phyloP scores from a whole-genome alignment of 805 yeast genomes.

The Yarrowia sp. region DNA sequence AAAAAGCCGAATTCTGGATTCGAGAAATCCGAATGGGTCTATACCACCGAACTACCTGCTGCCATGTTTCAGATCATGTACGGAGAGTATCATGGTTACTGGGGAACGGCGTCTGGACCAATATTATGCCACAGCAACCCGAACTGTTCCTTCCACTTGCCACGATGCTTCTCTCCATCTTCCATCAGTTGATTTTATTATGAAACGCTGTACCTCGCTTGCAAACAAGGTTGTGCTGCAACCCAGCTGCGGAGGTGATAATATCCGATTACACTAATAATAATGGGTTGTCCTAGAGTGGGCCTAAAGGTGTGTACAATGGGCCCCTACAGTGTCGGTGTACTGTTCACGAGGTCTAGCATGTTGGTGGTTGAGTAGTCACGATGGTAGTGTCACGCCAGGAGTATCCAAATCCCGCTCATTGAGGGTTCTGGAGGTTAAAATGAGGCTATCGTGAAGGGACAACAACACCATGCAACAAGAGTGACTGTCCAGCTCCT shows the following conservation, averaged over 20 bases:
- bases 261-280: slow-evolving; percentile 2
- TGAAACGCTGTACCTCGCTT: background rate
- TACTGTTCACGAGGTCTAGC: background rate
- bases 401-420: too few species aligned
- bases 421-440: too few species aligned
- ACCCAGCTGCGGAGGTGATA: background rate
- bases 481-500: too few species aligned
- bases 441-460: too few species aligned
- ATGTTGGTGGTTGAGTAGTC: background rate
- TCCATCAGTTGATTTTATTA: background rate
- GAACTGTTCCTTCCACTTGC: background rate
- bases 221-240: background rate
- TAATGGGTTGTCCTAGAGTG: background rate
- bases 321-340: background rate
- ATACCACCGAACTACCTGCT: too few species aligned
- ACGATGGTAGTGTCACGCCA: too few species aligned
- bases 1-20: too few species aligned
- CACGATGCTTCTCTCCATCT: background rate
- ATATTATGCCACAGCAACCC: background rate
- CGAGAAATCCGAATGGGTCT: too few species aligned
- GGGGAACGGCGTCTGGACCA: too few species aligned
- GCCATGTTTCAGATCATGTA: too few species aligned
- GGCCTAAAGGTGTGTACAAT: background rate
- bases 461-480: too few species aligned
- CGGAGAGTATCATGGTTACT: too few species aligned